These are phyloP conservation scores for Cyanophora paradoxa DNA, from an alignment of 78 protist species.

Conservation along the genomic window DNA sequence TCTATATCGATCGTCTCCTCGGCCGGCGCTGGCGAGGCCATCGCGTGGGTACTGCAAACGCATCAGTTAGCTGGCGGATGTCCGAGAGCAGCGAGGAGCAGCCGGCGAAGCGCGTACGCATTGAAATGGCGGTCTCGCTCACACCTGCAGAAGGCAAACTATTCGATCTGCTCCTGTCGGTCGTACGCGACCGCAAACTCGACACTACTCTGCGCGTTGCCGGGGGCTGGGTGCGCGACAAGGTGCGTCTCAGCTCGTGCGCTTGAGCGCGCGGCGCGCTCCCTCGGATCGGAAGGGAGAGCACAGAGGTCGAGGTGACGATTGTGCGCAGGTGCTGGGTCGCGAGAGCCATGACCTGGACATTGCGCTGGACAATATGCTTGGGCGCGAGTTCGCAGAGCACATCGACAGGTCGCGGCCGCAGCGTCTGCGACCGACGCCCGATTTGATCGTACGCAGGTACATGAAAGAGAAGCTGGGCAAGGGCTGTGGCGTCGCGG, in stretches of 20 bases:
- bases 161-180: slow-evolving; percentile 23
- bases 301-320: slow-evolving; percentile 32
- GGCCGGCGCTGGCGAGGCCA: no score
- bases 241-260: slow-evolving; percentile 6
- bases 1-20: no score
- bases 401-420: slow-evolving; percentile 18
- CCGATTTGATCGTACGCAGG: neutral
- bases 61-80: no score
- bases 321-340: slow-evolving; percentile 42
- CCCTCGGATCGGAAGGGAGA: neutral
- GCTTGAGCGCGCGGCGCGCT: no score
- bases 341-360: slow-evolving; percentile 71
- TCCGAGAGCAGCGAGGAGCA: neutral
- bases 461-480: slow-evolving; percentile 20
- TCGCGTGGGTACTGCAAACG: no score
- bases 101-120: neutral
- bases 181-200: neutral
- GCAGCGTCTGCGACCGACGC: no score
- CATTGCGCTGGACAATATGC: slow-evolving; percentile 64
- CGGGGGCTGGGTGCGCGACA: slow-evolving; percentile 97
- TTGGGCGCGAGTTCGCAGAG: slow-evolving; percentile 61
- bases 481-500: slow-evolving; percentile 37
- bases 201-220: slow-evolving; percentile 70
- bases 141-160: neutral
- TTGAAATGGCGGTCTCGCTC: neutral